Evolutionary conservation across 352 stramenopile species (phyloP), one percentile per base, ranked within the genome.

Genomic region (Phytophthora foliorum): DNA sequence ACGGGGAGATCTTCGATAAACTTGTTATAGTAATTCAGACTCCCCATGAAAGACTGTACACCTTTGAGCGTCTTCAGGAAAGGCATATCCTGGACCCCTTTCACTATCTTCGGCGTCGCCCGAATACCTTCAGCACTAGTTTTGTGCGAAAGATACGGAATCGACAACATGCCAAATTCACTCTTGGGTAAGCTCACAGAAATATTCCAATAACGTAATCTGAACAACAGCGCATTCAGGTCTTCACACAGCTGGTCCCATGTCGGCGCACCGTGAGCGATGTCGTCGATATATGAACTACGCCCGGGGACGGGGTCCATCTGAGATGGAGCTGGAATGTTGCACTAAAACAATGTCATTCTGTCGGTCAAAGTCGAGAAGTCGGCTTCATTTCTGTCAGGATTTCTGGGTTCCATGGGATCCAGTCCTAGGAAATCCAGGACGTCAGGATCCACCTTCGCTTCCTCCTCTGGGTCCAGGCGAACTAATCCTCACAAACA

Each of bases 1-100:
- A n/a, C n/a, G n/a, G n/a, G n/a, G n/a, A n/a, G n/a, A n/a, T n/a
- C n/a, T n/a, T n/a, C n/a, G n/a, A n/a, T n/a, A n/a, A n/a, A n/a
- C n/a, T n/a, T n/a, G n/a, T n/a, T n/a, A n/a, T n/a, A n/a, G n/a
- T 67, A 72, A 22, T 56, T 72, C 49, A 72, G 17, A 13, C 34
- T 53, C 4, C 63, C 63, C 1, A 70, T n/a, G 32, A 64, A 70
- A 13, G 17, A 25, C 25, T 54, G 46, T 2, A 54, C 27, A 5
- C 46, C 46, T 7, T 54, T 54, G 2, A 54, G 46, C 1, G 6
- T n/a, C n/a, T n/a, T n/a, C n/a, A n/a, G n/a, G n/a, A n/a, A n/a
- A n/a, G n/a, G n/a, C n/a, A n/a, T n/a, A 10, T 32, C 29, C 29
- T 32, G 29, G 29, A 32, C 29, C 2, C 29, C 29, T 9, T 32